A percentile compares a stretch with the other conserved stretches of the same genome.
These are phyloP conservation scores for Colletotrichum sp. DNA, from an alignment of 2,329 filamentous ascomycete species.

Conservation along the genomic window DNA sequence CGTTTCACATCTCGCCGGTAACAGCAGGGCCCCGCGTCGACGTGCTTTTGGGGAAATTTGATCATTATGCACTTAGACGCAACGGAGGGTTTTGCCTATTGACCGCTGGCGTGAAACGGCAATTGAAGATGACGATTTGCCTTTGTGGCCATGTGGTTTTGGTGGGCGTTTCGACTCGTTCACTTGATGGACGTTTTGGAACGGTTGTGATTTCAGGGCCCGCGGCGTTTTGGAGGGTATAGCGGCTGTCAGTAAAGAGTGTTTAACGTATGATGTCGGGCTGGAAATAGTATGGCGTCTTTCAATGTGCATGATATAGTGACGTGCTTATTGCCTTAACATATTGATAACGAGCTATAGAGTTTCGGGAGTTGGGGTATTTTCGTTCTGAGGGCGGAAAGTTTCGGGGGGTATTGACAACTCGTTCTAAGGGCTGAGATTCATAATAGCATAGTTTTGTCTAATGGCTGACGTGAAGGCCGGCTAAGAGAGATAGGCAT, in stretches of 20 bases:
- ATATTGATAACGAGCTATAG: background rate
- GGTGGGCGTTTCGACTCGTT: background rate
- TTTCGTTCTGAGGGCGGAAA: background rate
- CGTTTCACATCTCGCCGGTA: slow-evolving; percentile 4
- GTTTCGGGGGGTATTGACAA: background rate
- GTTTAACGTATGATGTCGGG: background rate
- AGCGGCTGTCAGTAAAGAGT: background rate
- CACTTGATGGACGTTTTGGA: background rate
- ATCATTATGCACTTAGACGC: background rate
- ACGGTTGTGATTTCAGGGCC: background rate
- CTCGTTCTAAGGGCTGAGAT: background rate
- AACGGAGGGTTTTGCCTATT: background rate
- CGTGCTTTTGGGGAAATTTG: background rate
- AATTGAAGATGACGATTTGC: background rate
- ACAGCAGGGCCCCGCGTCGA: background rate
- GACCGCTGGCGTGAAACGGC: background rate
- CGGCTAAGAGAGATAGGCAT: background rate
- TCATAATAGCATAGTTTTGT: background rate
- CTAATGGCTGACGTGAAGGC: background rate
- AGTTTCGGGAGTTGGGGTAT: background rate
- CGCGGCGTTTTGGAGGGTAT: background rate
- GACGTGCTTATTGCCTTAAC: background rate
- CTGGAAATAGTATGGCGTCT: background rate
- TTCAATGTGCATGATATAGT: background rate
- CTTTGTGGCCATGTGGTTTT: background rate